Base-by-base conservation (phyloP, 2,329 filamentous ascomycete species). In the Cercospora sesami region DNA sequence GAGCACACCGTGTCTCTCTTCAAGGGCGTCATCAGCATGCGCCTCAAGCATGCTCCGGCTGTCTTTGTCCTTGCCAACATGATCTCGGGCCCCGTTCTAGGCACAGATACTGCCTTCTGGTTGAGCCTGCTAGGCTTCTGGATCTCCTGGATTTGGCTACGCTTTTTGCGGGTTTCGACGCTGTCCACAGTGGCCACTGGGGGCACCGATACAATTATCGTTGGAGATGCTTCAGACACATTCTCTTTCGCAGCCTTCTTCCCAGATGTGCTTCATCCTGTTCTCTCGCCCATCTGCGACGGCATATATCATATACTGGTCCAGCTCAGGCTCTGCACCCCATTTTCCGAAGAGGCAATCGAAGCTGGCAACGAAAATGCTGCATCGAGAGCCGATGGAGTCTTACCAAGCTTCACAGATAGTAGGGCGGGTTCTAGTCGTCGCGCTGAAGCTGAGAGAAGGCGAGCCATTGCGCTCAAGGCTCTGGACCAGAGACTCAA, bases 241-340 rank as follows among this genome's bases (percentile, higher is more conserved):
- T 99, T 99, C 78, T 91, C 94, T 7, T 96, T 99, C 79, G 90
- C 93, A 72, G 93, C 95, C 75, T 97, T 99, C 84, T 98, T 98
- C 82, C 95, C 95, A 0, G 91, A 91, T 60, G 88, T 90, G 3
- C 83, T 91, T 51, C 94, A 97, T 78, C 91, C 93, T 0, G 83
- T 92, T 14, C 86, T 98, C 51, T 87, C 90, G 16, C 85, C 88
- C 9, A 78, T 96, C n/a, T 86, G 91, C 10, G 89, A 92, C 73
- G 85, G 88, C 69, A 79, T 97, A 28, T 97, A 94, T 81, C 85
- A 86, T 67, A 79, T 90, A 4, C 83, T 97, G 1, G 90, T 97
- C 1, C 84, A 91, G 5, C 78, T 96, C 76, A 89, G 87, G 73
- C 80, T 98, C 59, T 94, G 94, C 81, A 91, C 88, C 0, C 94